Percentiles rank a stretch among this genome's conserved stretches.
Conservation (phyloP, 345 rosid genomes). For the Eucalyptus guilfoylei region DNA sequence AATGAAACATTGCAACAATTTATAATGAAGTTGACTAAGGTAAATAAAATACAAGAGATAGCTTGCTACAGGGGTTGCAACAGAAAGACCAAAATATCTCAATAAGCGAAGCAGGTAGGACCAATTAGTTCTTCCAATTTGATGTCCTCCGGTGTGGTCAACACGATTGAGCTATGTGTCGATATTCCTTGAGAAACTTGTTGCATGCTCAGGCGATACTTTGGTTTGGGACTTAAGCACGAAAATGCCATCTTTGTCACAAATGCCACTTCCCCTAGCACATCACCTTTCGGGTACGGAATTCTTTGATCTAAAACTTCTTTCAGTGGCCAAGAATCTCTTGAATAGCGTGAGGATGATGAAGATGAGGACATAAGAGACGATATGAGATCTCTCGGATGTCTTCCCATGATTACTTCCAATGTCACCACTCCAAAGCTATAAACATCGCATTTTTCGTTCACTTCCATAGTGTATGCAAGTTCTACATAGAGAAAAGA, state of each 20-base stretch:
- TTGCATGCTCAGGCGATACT: background rate
- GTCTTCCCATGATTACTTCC: background rate
- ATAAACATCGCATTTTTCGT: background rate
- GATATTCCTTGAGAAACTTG: background rate
- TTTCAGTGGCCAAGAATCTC: background rate
- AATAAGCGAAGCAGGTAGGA: background rate
- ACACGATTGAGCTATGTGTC: background rate
- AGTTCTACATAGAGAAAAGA: background rate
- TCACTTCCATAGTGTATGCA: background rate
- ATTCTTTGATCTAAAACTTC: background rate
- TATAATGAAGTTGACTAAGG: background rate
- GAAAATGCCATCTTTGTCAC: background rate
- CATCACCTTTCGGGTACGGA: no score
- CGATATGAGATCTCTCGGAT: background rate
- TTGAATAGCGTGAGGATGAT: fast-evolving
- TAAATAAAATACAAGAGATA: background rate
- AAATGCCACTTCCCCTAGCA: background rate
- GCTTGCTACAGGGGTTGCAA: background rate
- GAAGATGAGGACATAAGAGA: background rate
- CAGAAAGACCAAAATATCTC: background rate
- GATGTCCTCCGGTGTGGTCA: background rate
- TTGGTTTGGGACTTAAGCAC: background rate
- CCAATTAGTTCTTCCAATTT: background rate
- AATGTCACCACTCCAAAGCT: background rate
- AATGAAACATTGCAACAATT: background rate